These are phyloP conservation scores for Saccharomyces pastorianus DNA, from an alignment of 1,139 yeast species.

Conservation along the genomic window DNA sequence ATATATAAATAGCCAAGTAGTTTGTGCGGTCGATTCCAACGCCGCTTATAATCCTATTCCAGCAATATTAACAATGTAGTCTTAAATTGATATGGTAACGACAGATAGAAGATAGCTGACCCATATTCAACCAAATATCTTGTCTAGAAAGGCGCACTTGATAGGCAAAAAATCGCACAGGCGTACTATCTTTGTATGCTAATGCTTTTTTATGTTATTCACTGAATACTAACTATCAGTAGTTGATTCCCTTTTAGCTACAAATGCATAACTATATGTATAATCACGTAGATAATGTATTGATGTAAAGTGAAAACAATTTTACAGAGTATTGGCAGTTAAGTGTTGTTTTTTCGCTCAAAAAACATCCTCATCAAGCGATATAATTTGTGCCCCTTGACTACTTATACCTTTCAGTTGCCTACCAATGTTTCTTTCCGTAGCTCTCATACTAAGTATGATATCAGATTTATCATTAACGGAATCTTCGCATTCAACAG, in stretches of 20 bases:
- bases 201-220: not conserved
- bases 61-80: not conserved
- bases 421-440: conserved; percentile 18
- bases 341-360: not conserved
- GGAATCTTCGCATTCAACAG: conserved; percentile 5
- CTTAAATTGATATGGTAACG: not conserved
- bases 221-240: not conserved
- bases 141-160: not conserved
- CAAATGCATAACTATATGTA: not conserved
- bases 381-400: not conserved
- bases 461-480: conserved; percentile 6
- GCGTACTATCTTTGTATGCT: not conserved
- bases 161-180: not conserved
- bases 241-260: not conserved
- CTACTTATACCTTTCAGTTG: conserved; percentile 9
- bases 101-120: not conserved
- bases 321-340: not conserved
- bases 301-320: not conserved
- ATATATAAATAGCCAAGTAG: too few relatives aligned
- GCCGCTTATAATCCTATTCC: too few relatives aligned
- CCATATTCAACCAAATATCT: not conserved
- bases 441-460: conserved; percentile 14
- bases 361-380: not conserved
- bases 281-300: not conserved
- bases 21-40: too few relatives aligned